These are phyloP conservation scores for Plasmopara halstedii DNA, from an alignment of 352 stramenopile genomes.

Conservation along the genomic window DNA sequence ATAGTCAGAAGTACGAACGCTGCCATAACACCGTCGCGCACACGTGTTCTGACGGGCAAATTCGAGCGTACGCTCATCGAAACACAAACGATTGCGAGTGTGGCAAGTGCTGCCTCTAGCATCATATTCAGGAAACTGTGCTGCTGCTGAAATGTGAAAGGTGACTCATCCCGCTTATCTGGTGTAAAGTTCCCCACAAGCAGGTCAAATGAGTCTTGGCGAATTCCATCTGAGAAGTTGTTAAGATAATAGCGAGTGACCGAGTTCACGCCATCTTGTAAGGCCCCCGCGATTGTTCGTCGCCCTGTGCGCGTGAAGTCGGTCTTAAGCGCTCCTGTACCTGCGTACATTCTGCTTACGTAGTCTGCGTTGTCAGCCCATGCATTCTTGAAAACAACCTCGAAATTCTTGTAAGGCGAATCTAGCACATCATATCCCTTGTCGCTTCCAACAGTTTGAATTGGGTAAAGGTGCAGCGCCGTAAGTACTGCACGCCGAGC, in stretches of 20 bases:
- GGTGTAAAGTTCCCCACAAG: conserved; percentile 73
- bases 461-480: conserved; percentile 74
- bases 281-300: conserved; percentile 83
- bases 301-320: conserved; percentile 94
- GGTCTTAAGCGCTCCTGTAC: conserved; percentile 93
- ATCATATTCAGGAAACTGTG: conserved; percentile 61
- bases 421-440: conserved; percentile 64
- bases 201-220: conserved; percentile 91
- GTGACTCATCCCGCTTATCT: conserved; percentile 71
- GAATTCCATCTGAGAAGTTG: conserved; percentile 92
- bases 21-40: conserved; percentile 58
- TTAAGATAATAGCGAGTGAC: conserved; percentile 93
- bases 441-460: conserved; percentile 21
- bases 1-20: conserved; percentile 37
- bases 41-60: conserved; percentile 42
- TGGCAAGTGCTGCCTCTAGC: conserved; percentile 42
- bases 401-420: conserved; percentile 61
- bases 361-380: conserved; percentile 96
- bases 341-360: conserved; percentile 91
- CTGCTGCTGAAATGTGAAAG: conserved; percentile 80
- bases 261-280: conserved; percentile 94
- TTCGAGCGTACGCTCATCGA: conserved; percentile 56
- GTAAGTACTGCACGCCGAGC: conserved; percentile 71
- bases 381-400: conserved; percentile 77
- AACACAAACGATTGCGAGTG: conserved; percentile 45